Conservation (phyloP, 2,329 filamentous ascomycete species). For the Fusarium neocosmosporiellum region DNA sequence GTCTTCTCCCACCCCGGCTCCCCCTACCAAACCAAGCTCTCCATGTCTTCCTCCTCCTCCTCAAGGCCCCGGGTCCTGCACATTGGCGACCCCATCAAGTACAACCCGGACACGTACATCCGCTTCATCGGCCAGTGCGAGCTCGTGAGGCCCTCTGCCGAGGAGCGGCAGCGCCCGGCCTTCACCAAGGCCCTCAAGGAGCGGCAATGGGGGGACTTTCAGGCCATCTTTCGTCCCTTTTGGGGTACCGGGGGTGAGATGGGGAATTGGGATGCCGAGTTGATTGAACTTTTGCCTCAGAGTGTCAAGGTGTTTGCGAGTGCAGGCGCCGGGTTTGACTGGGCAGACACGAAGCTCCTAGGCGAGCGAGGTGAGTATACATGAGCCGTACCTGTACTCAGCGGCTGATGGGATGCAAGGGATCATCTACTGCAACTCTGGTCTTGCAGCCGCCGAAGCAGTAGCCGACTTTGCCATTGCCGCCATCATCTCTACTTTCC, state of each 20-base stretch:
- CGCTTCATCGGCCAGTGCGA: constrained; percentile 58
- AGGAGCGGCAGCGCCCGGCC: constrained; percentile 62
- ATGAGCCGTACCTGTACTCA: not conserved
- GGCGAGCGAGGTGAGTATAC: constrained; percentile 64
- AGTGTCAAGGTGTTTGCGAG: constrained; percentile 71
- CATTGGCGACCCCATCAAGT: constrained; percentile 73
- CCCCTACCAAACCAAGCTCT: constrained; percentile 41
- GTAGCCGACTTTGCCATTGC: constrained; percentile 79
- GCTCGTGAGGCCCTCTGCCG: constrained; percentile 61
- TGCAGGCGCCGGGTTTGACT: constrained; percentile 74
- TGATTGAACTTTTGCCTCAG: constrained; percentile 66
- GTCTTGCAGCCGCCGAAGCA: constrained; percentile 75
- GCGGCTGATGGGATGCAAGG: constrained; percentile 49
- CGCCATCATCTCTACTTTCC: constrained; percentile 76
- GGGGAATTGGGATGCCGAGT: constrained; percentile 71
- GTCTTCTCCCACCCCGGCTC: constrained; percentile 37
- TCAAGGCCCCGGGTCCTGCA: constrained; percentile 72
- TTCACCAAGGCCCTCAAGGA: constrained; percentile 63
- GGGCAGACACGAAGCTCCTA: constrained; percentile 71
- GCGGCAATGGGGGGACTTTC: constrained; percentile 65
- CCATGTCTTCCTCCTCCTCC: constrained; percentile 26
- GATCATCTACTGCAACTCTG: constrained; percentile 79
- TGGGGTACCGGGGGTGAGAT: constrained; percentile 75
- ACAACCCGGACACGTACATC: constrained; percentile 60
- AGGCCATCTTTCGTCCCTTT: constrained; percentile 68